Base-by-base conservation (phyloP, 768 basidiomycete genomes). In the Agaricus blazei region DNA sequence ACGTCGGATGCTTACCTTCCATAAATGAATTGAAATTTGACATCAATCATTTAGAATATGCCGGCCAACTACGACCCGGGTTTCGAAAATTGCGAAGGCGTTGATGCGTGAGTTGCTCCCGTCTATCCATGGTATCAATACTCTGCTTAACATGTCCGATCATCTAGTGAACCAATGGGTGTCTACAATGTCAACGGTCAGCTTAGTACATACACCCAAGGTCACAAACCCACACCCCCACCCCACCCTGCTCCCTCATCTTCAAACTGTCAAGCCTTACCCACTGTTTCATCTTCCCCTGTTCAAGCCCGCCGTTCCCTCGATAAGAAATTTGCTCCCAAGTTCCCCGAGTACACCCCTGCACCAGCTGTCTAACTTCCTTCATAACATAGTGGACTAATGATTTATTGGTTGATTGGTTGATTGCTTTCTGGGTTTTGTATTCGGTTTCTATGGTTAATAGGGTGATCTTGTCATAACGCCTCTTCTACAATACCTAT, bases 51-150 rank as follows among this genome's bases (percentile, higher is more conserved):
- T 65, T 71, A 85, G 80, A 93, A 92, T 65, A 89, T 85, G 60
- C 90, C 90, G 0, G 85, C 81, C 50, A 78, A 79, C 59, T 87
- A 89, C 56, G 64, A 76, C 58, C 65, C 79, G 34, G 70, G 70
- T 0, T 93, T 84, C 67, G 84, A 87, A 62, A 75, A 79, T 31
- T 93, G 91, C 68, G 69, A 81, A 2, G 84, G 77, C 1, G 81
- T 87, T 29, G 68, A 83, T 29, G 78, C 75, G 73, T 78, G 62
- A 59, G 71, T 62, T 42, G 34, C 34, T 34, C n/a, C 40, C 11
- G 47, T 23, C 14, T 9, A n/a, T 27, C 50, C 28, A 29, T 29
- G 15, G 11, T 28, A 27, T 28, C 24, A 11, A 34, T 57, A 28
- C 31, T 59, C 41, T n/a, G 7, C 5, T n/a, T 48, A 24, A 34